phyloP scores from a whole-genome alignment of 306 rosid genomes.

The Ceratonia siliqua region DNA sequence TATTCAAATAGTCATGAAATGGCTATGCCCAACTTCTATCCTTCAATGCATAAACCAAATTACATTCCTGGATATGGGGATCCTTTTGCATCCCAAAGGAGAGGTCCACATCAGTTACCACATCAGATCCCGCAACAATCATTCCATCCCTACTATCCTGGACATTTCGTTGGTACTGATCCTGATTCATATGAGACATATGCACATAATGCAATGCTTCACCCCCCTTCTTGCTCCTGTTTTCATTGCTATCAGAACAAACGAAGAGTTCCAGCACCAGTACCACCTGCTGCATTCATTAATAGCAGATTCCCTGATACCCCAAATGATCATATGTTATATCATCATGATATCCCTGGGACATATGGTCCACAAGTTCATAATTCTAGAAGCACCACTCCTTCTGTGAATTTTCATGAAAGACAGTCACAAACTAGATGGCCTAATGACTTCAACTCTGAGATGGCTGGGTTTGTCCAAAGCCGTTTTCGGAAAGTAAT shows the following conservation, averaged over 20 bases:
- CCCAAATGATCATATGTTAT: constrained; percentile 62
- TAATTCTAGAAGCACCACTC: constrained; percentile 53
- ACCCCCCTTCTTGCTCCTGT: constrained; percentile 86
- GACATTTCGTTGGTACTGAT: constrained; percentile 56
- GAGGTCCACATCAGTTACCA: constrained; percentile 58
- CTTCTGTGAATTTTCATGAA: constrained; percentile 45
- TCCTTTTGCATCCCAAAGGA: constrained; percentile 65
- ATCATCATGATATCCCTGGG: constrained; percentile 55
- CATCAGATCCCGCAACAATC: constrained; percentile 57
- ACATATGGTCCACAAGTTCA: constrained; percentile 56
- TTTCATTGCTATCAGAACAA: constrained; percentile 71
- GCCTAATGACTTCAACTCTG: constrained; percentile 77
- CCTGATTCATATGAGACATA: constrained; percentile 58
- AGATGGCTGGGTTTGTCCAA: constrained; percentile 50
- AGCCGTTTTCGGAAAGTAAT: constrained; percentile 59
- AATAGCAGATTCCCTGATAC: constrained; percentile 60
- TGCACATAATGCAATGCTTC: constrained; percentile 58
- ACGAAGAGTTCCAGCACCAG: constrained; percentile 53
- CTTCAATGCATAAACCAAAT: constrained; percentile 62
- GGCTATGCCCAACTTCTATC: constrained; percentile 53
- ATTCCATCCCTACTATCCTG: constrained; percentile 71
- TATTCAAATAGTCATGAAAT: constrained; percentile 59
- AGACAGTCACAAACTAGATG: constrained; percentile 63
- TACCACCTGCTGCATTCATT: constrained; percentile 49
- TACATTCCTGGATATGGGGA: constrained; percentile 60